Base-by-base conservation (phyloP, 352 stramenopile species). In the Globisporangium acanthophoron region DNA sequence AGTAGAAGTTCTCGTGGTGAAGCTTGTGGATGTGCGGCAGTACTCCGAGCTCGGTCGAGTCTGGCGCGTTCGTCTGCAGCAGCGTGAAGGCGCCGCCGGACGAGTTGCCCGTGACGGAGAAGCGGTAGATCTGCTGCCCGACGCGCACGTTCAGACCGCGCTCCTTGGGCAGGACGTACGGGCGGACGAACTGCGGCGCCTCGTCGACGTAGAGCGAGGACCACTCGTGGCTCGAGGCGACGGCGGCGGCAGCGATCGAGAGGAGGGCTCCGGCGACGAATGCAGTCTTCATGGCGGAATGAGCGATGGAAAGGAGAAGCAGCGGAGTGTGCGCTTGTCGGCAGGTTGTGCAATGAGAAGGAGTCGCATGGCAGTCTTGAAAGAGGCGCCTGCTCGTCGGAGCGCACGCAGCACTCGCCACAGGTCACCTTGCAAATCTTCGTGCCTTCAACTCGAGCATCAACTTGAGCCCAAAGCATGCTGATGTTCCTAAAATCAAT, bases 1-100 rank as follows among this genome's bases (percentile, higher is more conserved):
- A 78, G 66, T 83, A 83, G 50, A 83, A 83, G 58, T 80, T 83
- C 58, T 83, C 74, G 64, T 83, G 74, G 56, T 83, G 74, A 20
- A 67, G 62, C 66, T 80, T 78, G 71, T 83, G 74, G 56, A 80
- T 74, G 48, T 83, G 71, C 27, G 74, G 74, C 5, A 78, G 69
- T 53, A 83, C 74, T 16, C 74, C 74, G 24, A 83, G 61, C 16
- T 69, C 70, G 18, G 69, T 65, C 40, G 74, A 80, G 41, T 76
- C 71, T 5, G 71, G 71, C n/a, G 74, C 69, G 47, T 67, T 80
- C 24, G 72, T 80, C 54, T 80, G 71, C 60, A 80, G 41, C 43
- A 80, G 50, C 47, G 66, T 66, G 66, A 80, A 80, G 1, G 71
- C 71, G 15, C 50, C 49, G 11, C 64, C 71, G 18, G 74, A 83